Evolutionary conservation across 805 yeast genomes (phyloP), one percentile per base, ranked within the genome.

Genomic region (Suhomyces sp.): DNA sequence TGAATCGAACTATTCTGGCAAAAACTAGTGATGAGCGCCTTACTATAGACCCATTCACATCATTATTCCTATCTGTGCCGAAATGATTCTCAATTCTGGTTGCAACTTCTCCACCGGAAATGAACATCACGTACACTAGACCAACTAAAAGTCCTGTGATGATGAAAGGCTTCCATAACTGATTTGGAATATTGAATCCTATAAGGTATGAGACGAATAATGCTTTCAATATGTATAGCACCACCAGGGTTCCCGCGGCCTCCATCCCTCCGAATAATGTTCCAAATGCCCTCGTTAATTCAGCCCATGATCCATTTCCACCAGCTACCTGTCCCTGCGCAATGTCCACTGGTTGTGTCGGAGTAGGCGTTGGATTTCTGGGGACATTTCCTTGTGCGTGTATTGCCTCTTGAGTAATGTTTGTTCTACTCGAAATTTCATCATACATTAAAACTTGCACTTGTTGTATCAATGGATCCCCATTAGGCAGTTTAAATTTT

Each of bases 381-480:
- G 11, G 18, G 28, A 11, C 25, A 6, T 15, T 17, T 9, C 24
- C 20, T 8, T 19, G 17, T 12, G 18, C 17, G n/a, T 10, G 19
- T 17, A n/a, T 12, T 10, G 12, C 13, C 10, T 27, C 28, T 14
- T 28, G 19, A 29, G 19, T 18, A 13, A 16, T 19, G 7, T 10
- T 29, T 11, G 15, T 16, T n/a, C 20, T 11, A 11, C 10, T 15
- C 17, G 39, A 24, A 4, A 19, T 7, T 24, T 33, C 42, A 12
- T 46, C 32, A 33, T 44, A 43, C 34, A 43, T 35, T 20, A 43
- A 30, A 12, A 54, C 47, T 35, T 48, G 42, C 5, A 56, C 62
- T 33, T 58, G 55, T 31, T 58, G 61, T n/a, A 57, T 31, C 12
- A 53, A 29, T 8, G 47, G 23, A 8, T 36, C 39, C 2, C 54